Evolutionary conservation across 2,329 filamentous ascomycete species (phyloP).

Genomic region (Colletotrichum magnum): DNA sequence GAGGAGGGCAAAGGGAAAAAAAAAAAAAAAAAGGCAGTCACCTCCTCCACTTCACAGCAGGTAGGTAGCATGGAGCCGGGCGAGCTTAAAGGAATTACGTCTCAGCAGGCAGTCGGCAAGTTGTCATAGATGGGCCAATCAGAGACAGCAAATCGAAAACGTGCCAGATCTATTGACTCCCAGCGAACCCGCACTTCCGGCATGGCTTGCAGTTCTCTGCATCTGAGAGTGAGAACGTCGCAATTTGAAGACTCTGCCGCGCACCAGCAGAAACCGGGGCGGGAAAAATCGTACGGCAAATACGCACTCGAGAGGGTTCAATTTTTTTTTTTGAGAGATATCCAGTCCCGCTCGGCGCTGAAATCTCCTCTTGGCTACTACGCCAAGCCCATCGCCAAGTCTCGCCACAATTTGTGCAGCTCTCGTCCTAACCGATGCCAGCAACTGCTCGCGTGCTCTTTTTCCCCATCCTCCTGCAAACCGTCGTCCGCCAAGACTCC

Average conservation of each 20-base stretch:
- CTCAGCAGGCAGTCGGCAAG: conserved; percentile 13
- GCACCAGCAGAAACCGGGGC: neutral
- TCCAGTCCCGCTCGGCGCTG: conserved; percentile 22
- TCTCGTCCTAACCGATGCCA: conserved; percentile 24
- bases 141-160: conserved; percentile 20
- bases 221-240: neutral
- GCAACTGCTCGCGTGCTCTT: conserved; percentile 39
- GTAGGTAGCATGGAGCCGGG: neutral
- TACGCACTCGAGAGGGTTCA: too few relatives aligned
- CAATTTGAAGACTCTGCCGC: neutral
- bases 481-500: conserved; percentile 1
- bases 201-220: conserved; percentile 13
- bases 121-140: conserved; percentile 36
- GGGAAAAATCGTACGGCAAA: conserved; percentile 31
- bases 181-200: conserved; percentile 41
- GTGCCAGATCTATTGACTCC: conserved; percentile 42
- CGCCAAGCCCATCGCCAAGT: conserved; percentile 39
- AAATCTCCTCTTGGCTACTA: neutral
- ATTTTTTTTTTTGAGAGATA: neutral
- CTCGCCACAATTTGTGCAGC: conserved; percentile 9
- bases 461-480: conserved; percentile 26
- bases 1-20: too few relatives aligned
- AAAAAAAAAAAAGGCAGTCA: neutral
- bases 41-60: neutral
- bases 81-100: conserved; percentile 36